phyloP scores from a whole-genome alignment of 2,329 filamentous ascomycete genomes.

The Cryphonectria carpinicola region DNA sequence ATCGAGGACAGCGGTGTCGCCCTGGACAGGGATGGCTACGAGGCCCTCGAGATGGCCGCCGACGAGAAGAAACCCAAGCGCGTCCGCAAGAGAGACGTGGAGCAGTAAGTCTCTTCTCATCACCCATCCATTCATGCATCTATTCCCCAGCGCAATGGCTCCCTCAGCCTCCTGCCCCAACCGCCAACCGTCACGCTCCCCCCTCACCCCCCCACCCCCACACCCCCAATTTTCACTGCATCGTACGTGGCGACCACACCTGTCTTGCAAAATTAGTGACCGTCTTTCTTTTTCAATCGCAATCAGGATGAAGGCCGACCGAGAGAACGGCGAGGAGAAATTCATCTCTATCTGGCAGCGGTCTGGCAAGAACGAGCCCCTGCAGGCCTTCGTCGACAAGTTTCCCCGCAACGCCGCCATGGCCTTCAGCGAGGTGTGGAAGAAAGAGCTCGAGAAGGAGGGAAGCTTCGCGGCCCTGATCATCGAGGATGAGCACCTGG shows the following conservation, averaged over 20 bases:
- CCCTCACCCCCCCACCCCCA: no score
- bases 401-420: conserved; percentile 20
- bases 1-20: neutral
- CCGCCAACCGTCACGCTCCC: neutral
- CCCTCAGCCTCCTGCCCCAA: neutral
- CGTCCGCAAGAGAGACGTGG: conserved; percentile 24
- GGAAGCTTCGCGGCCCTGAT: conserved; percentile 7
- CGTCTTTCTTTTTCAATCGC: neutral
- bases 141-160: neutral
- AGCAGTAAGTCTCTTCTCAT: conserved; percentile 23
- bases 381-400: neutral
- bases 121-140: neutral
- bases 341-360: conserved; percentile 22
- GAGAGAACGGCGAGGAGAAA: conserved; percentile 20
- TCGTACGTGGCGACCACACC: neutral
- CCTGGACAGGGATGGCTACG: neutral
- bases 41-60: neutral
- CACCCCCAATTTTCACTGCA: neutral
- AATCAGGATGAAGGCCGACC: conserved; percentile 20
- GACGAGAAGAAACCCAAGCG: conserved; percentile 21
- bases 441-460: conserved; percentile 20
- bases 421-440: conserved; percentile 23
- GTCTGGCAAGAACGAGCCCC: conserved; percentile 5
- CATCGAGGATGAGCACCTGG: conserved; percentile 15
- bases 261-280: neutral